Conservation (phyloP, 2,329 filamentous ascomycete genomes). For the Epichloe festucae region DNA sequence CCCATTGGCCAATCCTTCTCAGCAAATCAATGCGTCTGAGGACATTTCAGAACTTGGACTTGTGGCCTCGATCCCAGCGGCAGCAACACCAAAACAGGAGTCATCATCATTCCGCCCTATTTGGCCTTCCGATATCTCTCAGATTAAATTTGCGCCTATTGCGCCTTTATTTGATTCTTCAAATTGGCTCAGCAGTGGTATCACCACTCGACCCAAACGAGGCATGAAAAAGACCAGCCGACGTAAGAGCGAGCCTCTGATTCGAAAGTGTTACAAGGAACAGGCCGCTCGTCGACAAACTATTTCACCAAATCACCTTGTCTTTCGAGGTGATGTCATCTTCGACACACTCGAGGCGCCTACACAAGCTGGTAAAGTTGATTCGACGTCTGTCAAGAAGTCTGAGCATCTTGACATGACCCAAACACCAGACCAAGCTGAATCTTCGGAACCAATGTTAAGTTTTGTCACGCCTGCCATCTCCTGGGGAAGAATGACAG, state of each 20-base stretch:
- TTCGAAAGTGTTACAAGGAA: conserved; percentile 13
- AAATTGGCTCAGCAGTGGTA: conserved; percentile 15
- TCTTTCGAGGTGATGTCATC: neutral
- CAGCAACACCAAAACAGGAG: conserved; percentile 11
- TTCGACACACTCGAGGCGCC: neutral
- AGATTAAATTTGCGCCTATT: conserved; percentile 17
- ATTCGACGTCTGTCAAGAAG: neutral
- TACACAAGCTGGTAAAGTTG: neutral
- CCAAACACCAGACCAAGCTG: conserved; percentile 1
- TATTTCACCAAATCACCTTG: conserved; percentile 17
- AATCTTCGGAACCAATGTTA: neutral
- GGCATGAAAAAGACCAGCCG: conserved; percentile 13
- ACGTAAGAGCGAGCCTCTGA: conserved; percentile 22
- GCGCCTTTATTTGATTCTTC: conserved; percentile 16
- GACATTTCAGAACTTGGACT: conserved; percentile 10
- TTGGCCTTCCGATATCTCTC: conserved; percentile 5
- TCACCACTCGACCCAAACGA: conserved; percentile 12
- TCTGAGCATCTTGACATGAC: neutral
- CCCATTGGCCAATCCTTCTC: neutral
- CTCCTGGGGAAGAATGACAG: conserved; percentile 8
- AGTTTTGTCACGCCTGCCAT: conserved; percentile 7
- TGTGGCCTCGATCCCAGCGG: conserved; percentile 12
- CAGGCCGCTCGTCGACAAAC: conserved; percentile 15
- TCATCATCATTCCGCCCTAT: conserved; percentile 8
- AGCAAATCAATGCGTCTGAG: neutral